Evolutionary conservation across 257 asterid species (phyloP).

Genomic region (Solanum lignicaule): DNA sequence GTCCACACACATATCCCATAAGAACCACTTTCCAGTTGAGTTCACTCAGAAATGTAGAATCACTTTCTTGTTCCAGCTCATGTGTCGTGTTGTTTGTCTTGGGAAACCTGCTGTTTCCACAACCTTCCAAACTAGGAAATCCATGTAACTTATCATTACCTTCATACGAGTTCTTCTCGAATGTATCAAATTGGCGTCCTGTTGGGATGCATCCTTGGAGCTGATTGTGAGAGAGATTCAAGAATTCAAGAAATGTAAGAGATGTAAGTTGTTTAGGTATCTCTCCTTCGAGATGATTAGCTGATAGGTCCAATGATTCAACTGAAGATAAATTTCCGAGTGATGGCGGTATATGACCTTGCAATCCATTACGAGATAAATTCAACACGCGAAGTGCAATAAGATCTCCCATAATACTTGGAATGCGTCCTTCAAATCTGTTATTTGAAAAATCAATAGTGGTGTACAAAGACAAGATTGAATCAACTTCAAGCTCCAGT

Average conservation of each 20-base stretch:
- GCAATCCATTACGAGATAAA: background rate
- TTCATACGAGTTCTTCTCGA: background rate
- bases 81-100: background rate
- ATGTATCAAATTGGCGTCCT: background rate
- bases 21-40: conserved; percentile 2
- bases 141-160: background rate
- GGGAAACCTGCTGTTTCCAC: background rate
- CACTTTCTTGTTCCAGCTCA: background rate
- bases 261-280: background rate
- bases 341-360: background rate
- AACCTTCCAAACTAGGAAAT: background rate
- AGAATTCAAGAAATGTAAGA: background rate
- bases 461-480: background rate
- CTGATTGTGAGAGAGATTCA: background rate
- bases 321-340: background rate
- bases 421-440: background rate
- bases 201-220: background rate
- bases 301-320: background rate
- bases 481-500: background rate
- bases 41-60: background rate
- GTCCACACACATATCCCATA: conserved; percentile 1
- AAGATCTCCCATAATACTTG: background rate
- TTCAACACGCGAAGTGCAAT: background rate
- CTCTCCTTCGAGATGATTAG: background rate
- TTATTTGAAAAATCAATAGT: background rate